Evolutionary conservation across 805 yeast species (phyloP).

Genomic region (Crinitomyces ghanaensis): DNA sequence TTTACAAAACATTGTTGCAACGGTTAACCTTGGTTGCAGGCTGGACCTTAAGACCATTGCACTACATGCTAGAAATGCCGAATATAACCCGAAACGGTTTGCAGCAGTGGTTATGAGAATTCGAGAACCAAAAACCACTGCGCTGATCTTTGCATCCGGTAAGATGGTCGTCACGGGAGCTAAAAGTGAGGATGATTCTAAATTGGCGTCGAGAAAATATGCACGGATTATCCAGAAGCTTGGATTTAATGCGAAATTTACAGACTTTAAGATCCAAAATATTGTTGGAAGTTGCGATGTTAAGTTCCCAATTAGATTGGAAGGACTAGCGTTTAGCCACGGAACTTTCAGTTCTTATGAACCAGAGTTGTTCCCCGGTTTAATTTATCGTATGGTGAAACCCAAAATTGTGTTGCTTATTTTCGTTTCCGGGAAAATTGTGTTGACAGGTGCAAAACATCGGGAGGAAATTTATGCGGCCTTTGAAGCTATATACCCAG

Average conservation of each 20-base stretch:
- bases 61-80: slow-evolving; percentile 96
- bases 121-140: slow-evolving; percentile 97
- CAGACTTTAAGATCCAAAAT: slow-evolving; percentile 95
- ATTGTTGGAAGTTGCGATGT: slow-evolving; percentile 99
- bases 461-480: slow-evolving; percentile 98
- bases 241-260: slow-evolving; percentile 95
- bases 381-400: slow-evolving; percentile 98
- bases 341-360: slow-evolving; percentile 98
- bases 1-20: slow-evolving; percentile 83
- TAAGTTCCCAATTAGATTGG: slow-evolving; percentile 92
- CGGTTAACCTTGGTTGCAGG: slow-evolving; percentile 93
- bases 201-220: slow-evolving; percentile 91
- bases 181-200: slow-evolving; percentile 96
- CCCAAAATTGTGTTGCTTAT: slow-evolving; percentile 94
- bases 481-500: slow-evolving; percentile 96
- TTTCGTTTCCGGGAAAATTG: slow-evolving; percentile 95
- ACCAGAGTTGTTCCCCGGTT: slow-evolving; percentile 96
- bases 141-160: slow-evolving; percentile 94
- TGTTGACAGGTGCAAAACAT: slow-evolving; percentile 96
- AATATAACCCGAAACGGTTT: slow-evolving; percentile 91
- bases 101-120: slow-evolving; percentile 99
- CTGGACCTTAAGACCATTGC: slow-evolving; percentile 95
- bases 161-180: slow-evolving; percentile 99
- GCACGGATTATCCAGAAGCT: slow-evolving; percentile 97
- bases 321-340: slow-evolving; percentile 95